A percentile compares a stretch with the other conserved stretches of the same genome.
Conservation (phyloP, 371 early-diverging fungal genomes). For the Rhizomucor miehei region DNA sequence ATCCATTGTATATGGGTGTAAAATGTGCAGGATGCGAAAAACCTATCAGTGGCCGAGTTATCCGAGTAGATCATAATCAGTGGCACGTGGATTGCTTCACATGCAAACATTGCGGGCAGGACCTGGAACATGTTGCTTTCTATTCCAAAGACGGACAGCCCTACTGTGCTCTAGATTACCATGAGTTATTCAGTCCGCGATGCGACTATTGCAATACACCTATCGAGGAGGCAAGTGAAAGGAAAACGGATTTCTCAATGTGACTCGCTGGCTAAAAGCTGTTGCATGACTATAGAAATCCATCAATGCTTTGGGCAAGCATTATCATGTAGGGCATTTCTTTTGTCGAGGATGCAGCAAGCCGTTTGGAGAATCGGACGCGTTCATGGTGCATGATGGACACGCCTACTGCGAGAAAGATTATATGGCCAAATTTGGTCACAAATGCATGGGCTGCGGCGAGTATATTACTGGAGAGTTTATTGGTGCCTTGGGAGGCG, state of each 20-base stretch:
- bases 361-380: conserved; percentile 52
- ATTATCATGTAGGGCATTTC: conserved; percentile 73
- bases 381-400: conserved; percentile 68
- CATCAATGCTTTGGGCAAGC: conserved; percentile 64
- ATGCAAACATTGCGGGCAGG: conserved; percentile 62
- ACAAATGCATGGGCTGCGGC: conserved; percentile 61
- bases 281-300: conserved; percentile 30
- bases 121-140: conserved; percentile 61
- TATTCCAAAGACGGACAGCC: conserved; percentile 61
- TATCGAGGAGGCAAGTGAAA: conserved; percentile 47
- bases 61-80: conserved; percentile 61
- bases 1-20: conserved; percentile 18
- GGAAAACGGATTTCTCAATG: no score
- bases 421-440: conserved; percentile 61
- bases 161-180: conserved; percentile 63
- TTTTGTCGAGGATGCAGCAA: conserved; percentile 77
- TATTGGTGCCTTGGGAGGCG: conserved; percentile 56
- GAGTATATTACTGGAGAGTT: conserved; percentile 58
- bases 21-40: conserved; percentile 55
- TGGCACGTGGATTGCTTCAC: conserved; percentile 78
- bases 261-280: no score
- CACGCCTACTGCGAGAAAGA: conserved; percentile 76
- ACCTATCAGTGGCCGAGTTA: conserved; percentile 49
- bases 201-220: conserved; percentile 67
- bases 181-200: conserved; percentile 63